phyloP scores from a whole-genome alignment of 2,329 filamentous ascomycete species.

The Myrmaecium sp. region DNA sequence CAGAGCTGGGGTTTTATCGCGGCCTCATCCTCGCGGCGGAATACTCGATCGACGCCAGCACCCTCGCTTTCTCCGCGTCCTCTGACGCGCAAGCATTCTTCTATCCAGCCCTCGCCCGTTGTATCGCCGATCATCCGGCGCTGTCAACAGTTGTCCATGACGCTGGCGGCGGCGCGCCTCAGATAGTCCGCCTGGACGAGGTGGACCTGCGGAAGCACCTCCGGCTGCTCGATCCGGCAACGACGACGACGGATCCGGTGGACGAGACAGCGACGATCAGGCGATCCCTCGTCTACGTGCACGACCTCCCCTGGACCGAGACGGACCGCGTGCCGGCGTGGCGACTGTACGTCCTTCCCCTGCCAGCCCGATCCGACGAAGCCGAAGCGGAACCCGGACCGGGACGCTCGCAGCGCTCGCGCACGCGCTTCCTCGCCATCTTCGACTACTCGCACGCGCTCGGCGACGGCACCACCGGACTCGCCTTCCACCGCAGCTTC shows the following conservation, averaged over 20 bases:
- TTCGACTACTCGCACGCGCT: slow-evolving; percentile 29
- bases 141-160: slow-evolving; percentile 21
- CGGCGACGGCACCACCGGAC: slow-evolving; percentile 27
- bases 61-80: not conserved
- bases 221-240: slow-evolving; percentile 12
- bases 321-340: slow-evolving; percentile 21
- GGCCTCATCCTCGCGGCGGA: slow-evolving; percentile 5
- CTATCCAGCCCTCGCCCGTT: slow-evolving; percentile 16
- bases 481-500: slow-evolving; percentile 27
- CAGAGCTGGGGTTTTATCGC: slow-evolving; percentile 7
- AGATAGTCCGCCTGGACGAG: slow-evolving; percentile 12
- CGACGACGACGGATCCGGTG: slow-evolving; percentile 4
- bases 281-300: slow-evolving; percentile 11
- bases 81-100: slow-evolving; percentile 1
- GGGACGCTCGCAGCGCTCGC: not conserved
- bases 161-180: slow-evolving; percentile 20
- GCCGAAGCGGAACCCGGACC: not conserved
- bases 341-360: slow-evolving; percentile 23
- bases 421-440: slow-evolving; percentile 16
- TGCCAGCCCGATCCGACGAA: slow-evolving; percentile 5
- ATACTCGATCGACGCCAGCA: slow-evolving; percentile 3
- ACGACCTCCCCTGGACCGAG: slow-evolving; percentile 18
- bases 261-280: slow-evolving; percentile 7
- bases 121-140: slow-evolving; percentile 22
- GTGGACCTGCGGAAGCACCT: slow-evolving; percentile 26